Evolutionary conservation across 257 asterid species (phyloP).

Genomic region (Ajuga chamaepitys): DNA sequence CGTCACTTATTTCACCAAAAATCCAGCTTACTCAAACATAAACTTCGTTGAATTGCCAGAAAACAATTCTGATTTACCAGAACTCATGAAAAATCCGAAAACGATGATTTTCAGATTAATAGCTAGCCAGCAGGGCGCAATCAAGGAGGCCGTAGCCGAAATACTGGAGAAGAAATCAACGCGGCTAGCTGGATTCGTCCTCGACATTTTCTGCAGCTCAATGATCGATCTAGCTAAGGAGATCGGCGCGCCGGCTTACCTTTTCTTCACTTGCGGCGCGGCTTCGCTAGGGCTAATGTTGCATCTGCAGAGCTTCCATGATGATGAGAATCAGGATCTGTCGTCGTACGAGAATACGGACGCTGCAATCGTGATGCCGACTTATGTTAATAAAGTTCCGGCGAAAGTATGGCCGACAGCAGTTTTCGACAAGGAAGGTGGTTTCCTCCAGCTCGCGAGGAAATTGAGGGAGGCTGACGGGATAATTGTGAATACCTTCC

Average conservation of each 20-base stretch:
- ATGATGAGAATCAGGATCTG: neutral
- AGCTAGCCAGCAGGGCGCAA: slow-evolving; percentile 15
- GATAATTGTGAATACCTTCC: slow-evolving; percentile 28
- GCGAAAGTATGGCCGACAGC: slow-evolving; percentile 16
- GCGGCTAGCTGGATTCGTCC: slow-evolving; percentile 26
- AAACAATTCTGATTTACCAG: neutral
- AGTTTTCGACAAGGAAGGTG: neutral
- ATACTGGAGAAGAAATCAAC: neutral
- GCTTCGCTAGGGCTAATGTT: slow-evolving; percentile 28
- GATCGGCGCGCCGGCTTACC: slow-evolving; percentile 30
- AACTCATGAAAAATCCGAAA: neutral
- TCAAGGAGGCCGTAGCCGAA: slow-evolving; percentile 10
- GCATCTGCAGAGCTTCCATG: slow-evolving; percentile 21
- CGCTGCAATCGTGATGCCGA: neutral
- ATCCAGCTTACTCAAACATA: slow-evolving; percentile 8
- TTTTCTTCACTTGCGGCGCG: slow-evolving; percentile 38
- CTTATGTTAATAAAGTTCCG: slow-evolving; percentile 22
- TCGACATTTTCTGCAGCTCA: slow-evolving; percentile 16
- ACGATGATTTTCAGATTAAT: neutral
- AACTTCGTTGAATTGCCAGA: slow-evolving; percentile 3
- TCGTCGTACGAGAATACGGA: neutral
- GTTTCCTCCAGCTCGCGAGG: neutral
- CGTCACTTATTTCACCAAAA: slow-evolving; percentile 9
- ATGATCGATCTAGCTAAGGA: slow-evolving; percentile 53
- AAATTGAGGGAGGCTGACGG: slow-evolving; percentile 19